Evolutionary conservation across 2,329 filamentous ascomycete genomes (phyloP), one percentile per base, ranked within the genome.

Genomic region (Pseudocercospora vitis): DNA sequence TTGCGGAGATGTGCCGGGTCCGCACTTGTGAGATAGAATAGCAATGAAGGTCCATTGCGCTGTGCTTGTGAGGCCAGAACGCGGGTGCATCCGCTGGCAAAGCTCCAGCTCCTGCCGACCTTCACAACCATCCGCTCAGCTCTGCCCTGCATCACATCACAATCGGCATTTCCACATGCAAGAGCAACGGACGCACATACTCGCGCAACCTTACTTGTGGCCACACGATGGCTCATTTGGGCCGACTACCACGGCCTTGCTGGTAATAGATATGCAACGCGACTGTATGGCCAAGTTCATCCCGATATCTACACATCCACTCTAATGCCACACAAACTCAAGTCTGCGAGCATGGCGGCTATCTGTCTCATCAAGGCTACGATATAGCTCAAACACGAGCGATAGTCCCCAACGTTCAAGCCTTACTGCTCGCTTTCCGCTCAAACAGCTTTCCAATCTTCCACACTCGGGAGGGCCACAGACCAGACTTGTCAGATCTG

Each of bases 221-320:
- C 61, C 61, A 28, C 56, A 63, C 45, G 51, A 63, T 51, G 55
- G 51, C 6, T 51, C 56, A n/a, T 45, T 65, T 26, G 24, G 19
- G n/a, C 69, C 70, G 1, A 44, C 50, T 4, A 76, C 71, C 19
- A 81, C 79, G 3, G 79, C 79, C 1, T 68, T 82, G 26, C 65
- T 82, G 2, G 71, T 82, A 52, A 77, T 82, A 61, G 79, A 82
- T 67, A 78, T 81, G 72, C 79, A 82, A 64, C 75, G 76, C 52
- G 79, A 81, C 67, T 81, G 58, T 63, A 57, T 33, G 60, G 51
- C 32, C 35, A 26, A 14, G 31, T 21, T 26, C 11, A 26, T 29
- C 46, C 31, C 26, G n/a, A 9, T 45, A 21, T 37, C 26, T 32
- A 21, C 18, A 33, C 46, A n/a, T 26, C 11, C n/a, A 16, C 18